Base-by-base conservation (phyloP, 345 rosid genomes). In the Raphanus raphanistrum region DNA sequence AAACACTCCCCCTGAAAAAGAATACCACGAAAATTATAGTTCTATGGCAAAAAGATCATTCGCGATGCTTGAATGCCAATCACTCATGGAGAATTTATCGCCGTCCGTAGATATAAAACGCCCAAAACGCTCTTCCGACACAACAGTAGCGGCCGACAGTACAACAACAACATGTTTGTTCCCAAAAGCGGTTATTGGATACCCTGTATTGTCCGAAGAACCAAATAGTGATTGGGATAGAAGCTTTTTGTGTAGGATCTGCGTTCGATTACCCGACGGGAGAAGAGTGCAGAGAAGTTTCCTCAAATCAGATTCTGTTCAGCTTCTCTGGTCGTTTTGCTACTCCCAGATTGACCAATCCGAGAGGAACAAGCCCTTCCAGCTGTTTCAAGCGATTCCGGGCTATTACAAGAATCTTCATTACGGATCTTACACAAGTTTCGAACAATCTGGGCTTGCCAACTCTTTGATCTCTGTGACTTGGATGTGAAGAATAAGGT, bases 251-350 rank as follows among this genome's bases (percentile, higher is more conserved):
- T 95, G 99, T 65, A 84, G 90, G 84, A 84, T 95, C 67, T 89
- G 94, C 79, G 82, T 95, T 66, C 90, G 99, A 61, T 88, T 95
- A 48, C 99, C 97, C 3, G 91, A 89, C 73, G 99, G 99, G 50
- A 90, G 86, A 48, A 92, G 86, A 82, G 77, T 84, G 25, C 92
- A 90, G 80, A 84, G 97, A 63, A 87, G 72, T 72, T 92, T 95
- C 73, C 79, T 86, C 8, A 86, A 79, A 16, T 76, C 85, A 33
- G 99, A 95, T 55, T 87, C 92, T 1, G 84, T 92, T 65, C 96
- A 88, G 94, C 86, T 95, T 68, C 84, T 92, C 7, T 95, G 97
- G 96, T 92, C 97, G 63, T 95, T 87, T 79, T 92, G 98, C 75
- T 66, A 71, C 65, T 82, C 97, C 4, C 86, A 78, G 66, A 83